A percentile compares a stretch with the other conserved stretches of the same genome.
Conservation (phyloP, 2,329 filamentous ascomycete genomes). For the Penicillium glabrum region DNA sequence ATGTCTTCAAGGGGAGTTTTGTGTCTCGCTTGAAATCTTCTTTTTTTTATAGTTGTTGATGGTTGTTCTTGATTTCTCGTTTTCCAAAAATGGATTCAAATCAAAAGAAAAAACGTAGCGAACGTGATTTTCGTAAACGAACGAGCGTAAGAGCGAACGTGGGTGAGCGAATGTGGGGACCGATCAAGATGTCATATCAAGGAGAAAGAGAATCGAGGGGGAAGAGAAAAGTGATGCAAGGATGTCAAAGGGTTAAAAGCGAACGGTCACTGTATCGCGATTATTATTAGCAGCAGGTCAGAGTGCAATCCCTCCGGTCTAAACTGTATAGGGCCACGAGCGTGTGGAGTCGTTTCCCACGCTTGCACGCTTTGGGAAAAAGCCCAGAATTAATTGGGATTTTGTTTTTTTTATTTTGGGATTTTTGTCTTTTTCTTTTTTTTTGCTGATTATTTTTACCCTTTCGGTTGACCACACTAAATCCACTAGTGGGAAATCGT, state of each 20-base stretch:
- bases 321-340: constrained; percentile 24
- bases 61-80: constrained; percentile 2
- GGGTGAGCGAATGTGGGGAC: constrained; percentile 33
- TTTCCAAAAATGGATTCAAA: neutral
- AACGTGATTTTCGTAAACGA: constrained; percentile 39
- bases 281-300: constrained; percentile 30
- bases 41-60: neutral
- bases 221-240: constrained; percentile 24
- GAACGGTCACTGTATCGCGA: constrained; percentile 20
- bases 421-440: neutral
- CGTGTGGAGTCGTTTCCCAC: constrained; percentile 16
- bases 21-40: neutral
- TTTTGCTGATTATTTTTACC: neutral
- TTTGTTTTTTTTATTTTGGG: neutral
- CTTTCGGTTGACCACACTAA: neutral
- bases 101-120: constrained; percentile 32
- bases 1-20: neutral
- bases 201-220: constrained; percentile 7
- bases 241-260: constrained; percentile 27
- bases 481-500: constrained; percentile 27
- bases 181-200: constrained; percentile 31
- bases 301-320: constrained; percentile 21
- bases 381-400: neutral
- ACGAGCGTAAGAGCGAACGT: constrained; percentile 40
- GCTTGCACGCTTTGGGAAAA: constrained; percentile 11